Base-by-base conservation (phyloP, 108 stramenopile genomes). In the Nitzschia inconspicua region DNA sequence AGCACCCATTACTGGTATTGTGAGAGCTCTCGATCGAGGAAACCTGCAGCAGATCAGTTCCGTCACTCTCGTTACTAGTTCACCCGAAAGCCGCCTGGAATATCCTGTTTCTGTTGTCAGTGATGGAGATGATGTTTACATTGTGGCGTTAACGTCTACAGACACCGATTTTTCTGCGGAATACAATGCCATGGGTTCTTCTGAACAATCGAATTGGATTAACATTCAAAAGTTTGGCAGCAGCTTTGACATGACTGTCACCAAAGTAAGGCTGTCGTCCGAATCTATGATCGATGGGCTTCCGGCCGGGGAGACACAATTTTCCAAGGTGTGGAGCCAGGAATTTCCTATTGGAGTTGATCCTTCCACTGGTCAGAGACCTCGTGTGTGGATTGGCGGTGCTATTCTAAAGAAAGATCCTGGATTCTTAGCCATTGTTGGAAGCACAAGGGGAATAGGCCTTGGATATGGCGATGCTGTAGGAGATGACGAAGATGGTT, bases 401-500 rank as follows among this genome's bases (percentile, higher is more conserved):
- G 46, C 55, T 18, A 57, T 66, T 37, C 16, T 43, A 4, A 66
- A 57, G 56, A 31, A 47, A n/a, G 34, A 27, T 0, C 44, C 18
- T 6, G 55, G 56, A 10, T 31, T 23, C 27, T 31, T 66, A n/a
- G 47, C 55, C 0, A 19, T 66, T 24, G 55, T 56, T 14, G 65
- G 65, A 39, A 41, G 37, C 26, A 66, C 65, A 7, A 24, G 44
- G 5, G 55, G 44, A 3, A 16, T 49, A 16, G 65, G 65, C 6
- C n/a, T 35, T 6, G 65, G 46, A 2, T 66, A 66, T 34, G 65
- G 65, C 16, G 25, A 46, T n/a, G 56, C 56, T 35, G 47, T 23
- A 16, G 65, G 65, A 3, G 46, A 49, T 30, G 65, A 66, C 47
- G 56, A 66, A 35, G 65, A 66, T 31, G 65, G 65, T 48, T 66